These are phyloP conservation scores for Aspergillus felis DNA, from an alignment of 2,329 filamentous ascomycete species.

Conservation along the genomic window DNA sequence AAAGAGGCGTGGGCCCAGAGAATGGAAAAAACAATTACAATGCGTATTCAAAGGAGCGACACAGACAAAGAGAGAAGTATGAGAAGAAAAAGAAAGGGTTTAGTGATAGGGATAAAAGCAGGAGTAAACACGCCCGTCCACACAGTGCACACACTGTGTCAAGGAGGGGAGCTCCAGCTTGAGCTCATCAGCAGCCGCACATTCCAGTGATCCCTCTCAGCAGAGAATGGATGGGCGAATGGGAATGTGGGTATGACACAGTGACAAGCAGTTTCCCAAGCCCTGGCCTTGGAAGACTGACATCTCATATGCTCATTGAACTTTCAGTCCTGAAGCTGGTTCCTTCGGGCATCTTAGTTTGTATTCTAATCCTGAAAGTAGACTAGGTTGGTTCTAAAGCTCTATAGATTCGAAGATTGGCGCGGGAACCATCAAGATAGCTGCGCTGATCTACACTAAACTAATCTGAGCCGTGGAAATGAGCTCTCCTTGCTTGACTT, in stretches of 20 bases:
- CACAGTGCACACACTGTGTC: conserved; percentile 1
- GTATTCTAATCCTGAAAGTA: neutral
- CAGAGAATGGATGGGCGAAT: neutral
- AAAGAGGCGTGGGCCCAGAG: conserved; percentile 2
- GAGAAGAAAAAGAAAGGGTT: neutral
- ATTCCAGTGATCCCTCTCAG: neutral
- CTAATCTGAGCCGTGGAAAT: too few species aligned
- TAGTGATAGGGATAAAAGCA: conserved; percentile 4
- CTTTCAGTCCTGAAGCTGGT: neutral
- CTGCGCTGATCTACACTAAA: neutral
- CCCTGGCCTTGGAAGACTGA: neutral
- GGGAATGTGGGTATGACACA: neutral
- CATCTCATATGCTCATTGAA: neutral
- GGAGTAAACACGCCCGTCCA: conserved; percentile 2
- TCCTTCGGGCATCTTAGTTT: neutral
- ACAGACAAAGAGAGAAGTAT: conserved; percentile 3
- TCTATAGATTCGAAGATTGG: neutral
- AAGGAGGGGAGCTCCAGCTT: conserved; percentile 2
- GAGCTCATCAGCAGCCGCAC: neutral
- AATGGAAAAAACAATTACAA: conserved; percentile 3
- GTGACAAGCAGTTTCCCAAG: neutral
- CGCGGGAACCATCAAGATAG: neutral
- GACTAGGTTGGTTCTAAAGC: neutral
- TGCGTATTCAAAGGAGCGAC: conserved; percentile 11
- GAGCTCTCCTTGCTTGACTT: neutral